These are phyloP conservation scores for Xanthoconium purpureum DNA, from an alignment of 768 basidiomycete genomes.

Conservation along the genomic window DNA sequence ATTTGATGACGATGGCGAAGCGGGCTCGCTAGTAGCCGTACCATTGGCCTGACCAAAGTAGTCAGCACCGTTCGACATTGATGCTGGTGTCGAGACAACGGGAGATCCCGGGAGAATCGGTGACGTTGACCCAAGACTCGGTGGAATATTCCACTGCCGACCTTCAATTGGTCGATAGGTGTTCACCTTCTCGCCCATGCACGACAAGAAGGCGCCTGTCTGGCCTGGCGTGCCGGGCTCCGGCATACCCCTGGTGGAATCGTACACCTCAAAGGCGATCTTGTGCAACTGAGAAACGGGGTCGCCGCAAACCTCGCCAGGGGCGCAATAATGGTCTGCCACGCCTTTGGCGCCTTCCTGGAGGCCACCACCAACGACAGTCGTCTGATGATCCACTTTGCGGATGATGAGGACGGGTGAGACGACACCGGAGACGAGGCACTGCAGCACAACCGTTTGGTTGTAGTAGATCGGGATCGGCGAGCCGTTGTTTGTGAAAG, in stretches of 20 bases:
- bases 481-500: constrained; percentile 77
- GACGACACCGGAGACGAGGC: constrained; percentile 89
- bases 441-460: constrained; percentile 92
- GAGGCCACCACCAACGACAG: constrained; percentile 86
- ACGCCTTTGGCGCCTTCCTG: constrained; percentile 85
- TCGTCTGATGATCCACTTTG: constrained; percentile 88
- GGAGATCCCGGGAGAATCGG: constrained; percentile 70
- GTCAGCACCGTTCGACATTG: constrained; percentile 51
- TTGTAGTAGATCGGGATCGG: constrained; percentile 96
- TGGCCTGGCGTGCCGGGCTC: constrained; percentile 76
- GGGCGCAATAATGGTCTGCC: constrained; percentile 76
- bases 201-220: constrained; percentile 81
- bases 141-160: constrained; percentile 66
- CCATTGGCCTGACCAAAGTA: constrained; percentile 53
- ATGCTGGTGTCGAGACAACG: constrained; percentile 58
- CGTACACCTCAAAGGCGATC: constrained; percentile 90
- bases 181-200: constrained; percentile 92
- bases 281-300: constrained; percentile 95
- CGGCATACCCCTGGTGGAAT: constrained; percentile 62
- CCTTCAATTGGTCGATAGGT: constrained; percentile 84
- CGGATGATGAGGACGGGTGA: constrained; percentile 92
- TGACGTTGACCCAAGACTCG: constrained; percentile 44
- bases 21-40: constrained; percentile 63
- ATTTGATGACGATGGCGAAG: constrained; percentile 58
- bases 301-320: constrained; percentile 88